Evolutionary conservation across 2,329 filamentous ascomycete genomes (phyloP).

Genomic region (Zelopaecilomyces penicillatus): DNA sequence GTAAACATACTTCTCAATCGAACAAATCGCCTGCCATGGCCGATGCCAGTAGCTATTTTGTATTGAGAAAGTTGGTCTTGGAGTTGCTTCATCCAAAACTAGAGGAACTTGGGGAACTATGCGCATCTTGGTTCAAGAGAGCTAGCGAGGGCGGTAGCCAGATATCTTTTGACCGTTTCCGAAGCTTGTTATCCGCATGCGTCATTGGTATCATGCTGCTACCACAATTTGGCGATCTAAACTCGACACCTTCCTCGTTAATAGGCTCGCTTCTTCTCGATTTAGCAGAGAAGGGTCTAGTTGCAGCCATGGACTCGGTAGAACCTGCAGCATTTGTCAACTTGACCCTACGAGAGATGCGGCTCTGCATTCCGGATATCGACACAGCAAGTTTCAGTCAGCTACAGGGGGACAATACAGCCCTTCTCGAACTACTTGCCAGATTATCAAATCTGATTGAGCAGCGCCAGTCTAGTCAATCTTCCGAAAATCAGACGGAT

Average conservation of each 20-base stretch:
- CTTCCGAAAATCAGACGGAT: constrained; percentile 34
- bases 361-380: constrained; percentile 39
- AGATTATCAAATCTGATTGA: constrained; percentile 26
- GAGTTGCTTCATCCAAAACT: constrained; percentile 48
- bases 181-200: constrained; percentile 42
- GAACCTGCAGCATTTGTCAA: constrained; percentile 40
- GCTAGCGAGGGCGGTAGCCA: constrained; percentile 38
- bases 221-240: constrained; percentile 38
- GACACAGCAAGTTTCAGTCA: constrained; percentile 26
- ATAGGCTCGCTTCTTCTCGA: constrained; percentile 35
- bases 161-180: constrained; percentile 44
- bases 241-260: constrained; percentile 40
- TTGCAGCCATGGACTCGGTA: constrained; percentile 32
- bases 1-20: constrained; percentile 3
- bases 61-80: constrained; percentile 42
- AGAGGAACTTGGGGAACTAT: constrained; percentile 38
- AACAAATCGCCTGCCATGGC: constrained; percentile 14
- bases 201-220: constrained; percentile 37
- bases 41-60: constrained; percentile 26
- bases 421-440: constrained; percentile 36
- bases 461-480: constrained; percentile 12
- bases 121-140: constrained; percentile 38
- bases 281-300: constrained; percentile 33
- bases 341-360: constrained; percentile 35
- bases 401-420: constrained; percentile 29